Evolutionary conservation across 1,139 yeast genomes (phyloP), one percentile per base, ranked within the genome.

Genomic region (Sugiyamaella japonica): DNA sequence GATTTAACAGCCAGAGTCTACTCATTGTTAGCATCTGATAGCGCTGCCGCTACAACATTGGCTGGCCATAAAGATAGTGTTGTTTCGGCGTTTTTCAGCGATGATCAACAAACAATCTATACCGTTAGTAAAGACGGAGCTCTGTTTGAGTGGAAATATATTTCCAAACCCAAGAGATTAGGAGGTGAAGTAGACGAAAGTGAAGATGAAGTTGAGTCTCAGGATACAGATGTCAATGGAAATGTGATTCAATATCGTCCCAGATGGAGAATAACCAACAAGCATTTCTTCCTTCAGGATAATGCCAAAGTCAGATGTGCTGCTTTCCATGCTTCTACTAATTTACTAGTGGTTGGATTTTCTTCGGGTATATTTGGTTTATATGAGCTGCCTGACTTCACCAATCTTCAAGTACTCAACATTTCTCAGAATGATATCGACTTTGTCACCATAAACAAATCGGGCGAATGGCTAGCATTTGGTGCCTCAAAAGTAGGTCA

Each of bases 381-480:
- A n/a, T 91, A 91, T 67, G 99, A 95, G 65, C 72, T 93, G 52
- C 90, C 90, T 3, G 80, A 79, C 0, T 89, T 90, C 69, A 82
- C 47, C 8, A 70, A 86, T 73, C 78, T 93, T 28, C 99, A 93
- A 70, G 95, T 86, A 65, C 76, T 93, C 56, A 85, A 95, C 47
- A 89, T 95, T 85, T 97, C 99, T 3, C 96, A 89, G 67, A 86
- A 89, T 64, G 85, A 93, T 2, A 86, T 93, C 40, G 90, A 88
- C 66, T 84, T 91, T 9, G 95, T 93, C 2, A 74, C 83, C 17
- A 80, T 93, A 50, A 93, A 93, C 70, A 73, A 77, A 8, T 77
- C 93, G 4, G 99, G 99, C 20, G 99, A 93, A 71, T 93, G 99
- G 99, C 75, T 95, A 48, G 96, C 97, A 0, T 89, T 93, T 71